Percentiles rank a stretch among this genome's conserved stretches.
Evolutionary conservation across 495 filamentous ascomycete species (phyloP).

Genomic region (Massariosphaeria phaeospora): DNA sequence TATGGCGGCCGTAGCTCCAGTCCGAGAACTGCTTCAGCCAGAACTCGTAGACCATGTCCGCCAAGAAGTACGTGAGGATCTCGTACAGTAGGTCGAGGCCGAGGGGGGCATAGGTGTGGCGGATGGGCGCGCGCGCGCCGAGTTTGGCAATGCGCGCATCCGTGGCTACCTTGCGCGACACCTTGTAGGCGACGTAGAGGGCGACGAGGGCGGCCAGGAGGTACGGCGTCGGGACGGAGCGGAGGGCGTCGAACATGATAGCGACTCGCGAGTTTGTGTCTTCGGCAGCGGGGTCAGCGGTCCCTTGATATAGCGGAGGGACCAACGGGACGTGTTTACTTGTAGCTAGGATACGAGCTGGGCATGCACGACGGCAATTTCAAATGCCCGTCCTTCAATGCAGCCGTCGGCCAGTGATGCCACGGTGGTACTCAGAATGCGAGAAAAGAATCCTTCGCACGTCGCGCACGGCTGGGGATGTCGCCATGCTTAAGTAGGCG

Average conservation of each 20-base stretch:
- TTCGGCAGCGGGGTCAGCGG: not conserved
- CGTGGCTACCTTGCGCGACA: not conserved
- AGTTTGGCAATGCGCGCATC: slow-evolving; percentile 17
- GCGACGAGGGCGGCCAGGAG: slow-evolving; percentile 5
- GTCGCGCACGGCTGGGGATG: no score
- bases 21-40: slow-evolving; percentile 53
- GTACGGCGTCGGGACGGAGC: slow-evolving; percentile 1
- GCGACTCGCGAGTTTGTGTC: not conserved
- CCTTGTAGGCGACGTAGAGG: slow-evolving; percentile 2
- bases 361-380: no score
- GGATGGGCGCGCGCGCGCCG: slow-evolving; percentile 33
- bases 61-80: slow-evolving; percentile 48
- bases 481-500: no score
- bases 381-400: no score
- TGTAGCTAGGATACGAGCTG: no score
- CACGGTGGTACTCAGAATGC: no score
- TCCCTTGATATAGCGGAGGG: no score
- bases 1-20: slow-evolving; percentile 43
- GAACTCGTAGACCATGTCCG: slow-evolving; percentile 52
- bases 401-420: no score
- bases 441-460: no score
- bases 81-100: slow-evolving; percentile 59
- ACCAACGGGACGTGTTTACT: no score
- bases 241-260: slow-evolving; percentile 11
- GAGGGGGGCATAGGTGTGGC: slow-evolving; percentile 31